phyloP scores from a whole-genome alignment of 177 flowering plant species.

The Vitis hybrid region DNA sequence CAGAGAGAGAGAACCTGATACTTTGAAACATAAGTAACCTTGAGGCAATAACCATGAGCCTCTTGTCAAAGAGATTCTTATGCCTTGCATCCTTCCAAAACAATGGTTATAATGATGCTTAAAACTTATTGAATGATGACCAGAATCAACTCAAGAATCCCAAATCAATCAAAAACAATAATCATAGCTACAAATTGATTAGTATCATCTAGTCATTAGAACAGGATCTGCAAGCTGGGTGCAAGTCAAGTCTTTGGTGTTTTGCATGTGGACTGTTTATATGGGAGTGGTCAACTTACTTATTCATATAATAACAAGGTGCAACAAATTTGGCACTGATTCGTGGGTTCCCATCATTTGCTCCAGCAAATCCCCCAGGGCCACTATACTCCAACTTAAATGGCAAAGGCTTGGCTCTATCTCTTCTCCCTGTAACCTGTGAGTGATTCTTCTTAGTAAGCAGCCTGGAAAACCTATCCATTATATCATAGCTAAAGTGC shows the following conservation, averaged over 20 bases:
- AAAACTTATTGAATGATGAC: not conserved
- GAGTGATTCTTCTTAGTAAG: conserved; percentile 3
- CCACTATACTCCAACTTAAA: conserved; percentile 85
- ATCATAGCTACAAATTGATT: not conserved
- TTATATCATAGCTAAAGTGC: not conserved
- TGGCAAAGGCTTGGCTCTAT: conserved; percentile 90
- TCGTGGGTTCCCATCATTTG: conserved; percentile 82
- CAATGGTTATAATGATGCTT: not conserved
- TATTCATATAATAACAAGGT: conserved; percentile 85
- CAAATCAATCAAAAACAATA: not conserved
- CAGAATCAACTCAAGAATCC: not conserved
- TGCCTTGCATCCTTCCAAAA: not conserved
- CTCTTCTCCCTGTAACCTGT: conserved; percentile 98
- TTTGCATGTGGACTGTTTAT: not conserved
- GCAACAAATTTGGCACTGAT: conserved; percentile 83
- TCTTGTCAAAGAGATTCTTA: not conserved
- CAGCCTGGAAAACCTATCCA: not conserved
- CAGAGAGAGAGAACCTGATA: not conserved
- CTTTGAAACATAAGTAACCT: not conserved
- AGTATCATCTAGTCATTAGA: too few relatives aligned
- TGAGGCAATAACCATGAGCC: not conserved
- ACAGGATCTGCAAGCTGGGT: too few relatives aligned
- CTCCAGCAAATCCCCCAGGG: conserved; percentile 85
- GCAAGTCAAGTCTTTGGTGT: too few relatives aligned
- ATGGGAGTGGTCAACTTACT: conserved; percentile 42